phyloP scores from a whole-genome alignment of 2,329 filamentous ascomycete genomes.

The Pezicula carpinea region DNA sequence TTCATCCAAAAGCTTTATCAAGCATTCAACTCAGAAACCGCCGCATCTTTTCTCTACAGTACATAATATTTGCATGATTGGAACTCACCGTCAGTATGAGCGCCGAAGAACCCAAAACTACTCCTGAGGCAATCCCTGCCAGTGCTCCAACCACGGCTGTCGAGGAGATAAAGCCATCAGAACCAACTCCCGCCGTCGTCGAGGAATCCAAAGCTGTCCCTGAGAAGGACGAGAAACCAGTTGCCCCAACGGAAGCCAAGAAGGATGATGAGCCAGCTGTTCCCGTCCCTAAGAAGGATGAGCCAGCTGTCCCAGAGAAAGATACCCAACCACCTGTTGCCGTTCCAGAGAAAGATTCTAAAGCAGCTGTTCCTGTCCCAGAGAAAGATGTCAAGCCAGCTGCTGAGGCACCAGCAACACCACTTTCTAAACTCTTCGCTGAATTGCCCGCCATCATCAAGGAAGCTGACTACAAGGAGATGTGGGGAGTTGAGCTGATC shows the following conservation, averaged over 20 bases:
- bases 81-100: neutral
- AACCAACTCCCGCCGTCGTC: conserved; percentile 3
- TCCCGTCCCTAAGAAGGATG: neutral
- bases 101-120: conserved; percentile 1
- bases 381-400: conserved; percentile 5
- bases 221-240: conserved; percentile 3
- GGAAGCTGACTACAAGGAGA: conserved; percentile 62
- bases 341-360: neutral
- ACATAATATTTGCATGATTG: neutral
- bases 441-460: conserved; percentile 53
- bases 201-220: conserved; percentile 2
- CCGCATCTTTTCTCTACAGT: conserved; percentile 5
- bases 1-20: neutral
- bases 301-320: neutral
- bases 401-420: conserved; percentile 7
- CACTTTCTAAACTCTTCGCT: conserved; percentile 52
- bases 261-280: neutral
- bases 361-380: conserved; percentile 2
- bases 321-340: neutral
- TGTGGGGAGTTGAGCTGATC: conserved; percentile 76
- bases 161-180: conserved; percentile 3
- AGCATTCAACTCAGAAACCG: conserved; percentile 6
- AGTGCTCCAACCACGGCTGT: conserved; percentile 5
- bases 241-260: neutral
- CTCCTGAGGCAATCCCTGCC: neutral